phyloP scores from a whole-genome alignment of 1,284 basidiomycete species.

The Trichosporon ovoides region DNA sequence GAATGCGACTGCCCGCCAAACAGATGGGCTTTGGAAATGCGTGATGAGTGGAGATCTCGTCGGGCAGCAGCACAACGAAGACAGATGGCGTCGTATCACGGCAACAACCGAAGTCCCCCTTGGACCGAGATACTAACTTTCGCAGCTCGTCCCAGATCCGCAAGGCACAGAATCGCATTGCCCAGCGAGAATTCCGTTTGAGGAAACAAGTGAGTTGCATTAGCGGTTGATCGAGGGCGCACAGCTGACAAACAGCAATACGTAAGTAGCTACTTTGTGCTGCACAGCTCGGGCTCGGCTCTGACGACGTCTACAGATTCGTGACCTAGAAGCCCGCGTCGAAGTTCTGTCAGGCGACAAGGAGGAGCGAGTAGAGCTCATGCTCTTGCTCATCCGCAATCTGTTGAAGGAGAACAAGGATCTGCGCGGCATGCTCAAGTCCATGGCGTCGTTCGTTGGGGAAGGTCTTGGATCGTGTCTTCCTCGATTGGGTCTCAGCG shows the following conservation, averaged over 20 bases:
- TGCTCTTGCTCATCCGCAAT: slow-evolving; percentile 77
- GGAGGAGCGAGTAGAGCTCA: slow-evolving; percentile 75
- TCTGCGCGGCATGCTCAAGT: slow-evolving; percentile 69
- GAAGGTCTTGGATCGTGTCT: slow-evolving; percentile 62
- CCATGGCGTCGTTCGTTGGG: slow-evolving; percentile 71
- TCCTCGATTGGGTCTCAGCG: slow-evolving; percentile 67
- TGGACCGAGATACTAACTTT: slow-evolving; percentile 9
- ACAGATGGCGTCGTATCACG: no score
- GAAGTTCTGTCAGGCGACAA: slow-evolving; percentile 85
- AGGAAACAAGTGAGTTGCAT: slow-evolving; percentile 71
- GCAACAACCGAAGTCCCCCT: no score
- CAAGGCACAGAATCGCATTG: slow-evolving; percentile 73
- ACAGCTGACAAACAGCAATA: slow-evolving; percentile 34
- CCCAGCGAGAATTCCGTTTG: slow-evolving; percentile 83
- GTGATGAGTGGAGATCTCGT: no score
- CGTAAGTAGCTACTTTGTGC: slow-evolving; percentile 25
- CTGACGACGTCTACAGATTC: slow-evolving; percentile 63
- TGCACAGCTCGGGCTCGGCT: background rate
- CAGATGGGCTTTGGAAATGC: no score
- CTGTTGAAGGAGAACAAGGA: slow-evolving; percentile 82
- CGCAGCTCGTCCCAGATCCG: slow-evolving; percentile 34
- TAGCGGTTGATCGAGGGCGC: no score
- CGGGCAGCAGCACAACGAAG: no score
- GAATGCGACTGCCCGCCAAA: no score
- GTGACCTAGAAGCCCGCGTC: slow-evolving; percentile 83